Evolutionary conservation across 768 basidiomycete species (phyloP).

Genomic region (Omphalotus guepiniiformis): DNA sequence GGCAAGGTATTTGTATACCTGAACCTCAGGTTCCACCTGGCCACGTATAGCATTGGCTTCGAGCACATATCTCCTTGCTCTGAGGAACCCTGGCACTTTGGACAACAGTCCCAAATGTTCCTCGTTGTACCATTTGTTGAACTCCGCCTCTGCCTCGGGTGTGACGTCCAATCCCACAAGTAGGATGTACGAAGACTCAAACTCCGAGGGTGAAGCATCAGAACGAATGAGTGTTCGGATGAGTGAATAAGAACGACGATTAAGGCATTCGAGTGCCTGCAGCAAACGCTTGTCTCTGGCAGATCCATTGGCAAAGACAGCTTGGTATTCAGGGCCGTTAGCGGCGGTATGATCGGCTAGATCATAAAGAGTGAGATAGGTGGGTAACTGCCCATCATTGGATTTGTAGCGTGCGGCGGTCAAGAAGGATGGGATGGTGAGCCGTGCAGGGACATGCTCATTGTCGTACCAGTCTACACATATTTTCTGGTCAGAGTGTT

Average conservation of each 20-base stretch:
- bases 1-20: slow-evolving; percentile 26
- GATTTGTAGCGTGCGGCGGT: slow-evolving; percentile 32
- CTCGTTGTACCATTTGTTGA: slow-evolving; percentile 31
- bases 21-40: slow-evolving; percentile 7
- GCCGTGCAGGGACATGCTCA: slow-evolving; percentile 28
- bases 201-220: background rate
- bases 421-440: slow-evolving; percentile 26
- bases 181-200: slow-evolving; percentile 19
- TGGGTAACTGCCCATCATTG: slow-evolving; percentile 20
- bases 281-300: slow-evolving; percentile 24
- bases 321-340: slow-evolving; percentile 21
- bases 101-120: slow-evolving; percentile 28
- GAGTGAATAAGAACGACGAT: slow-evolving; percentile 23
- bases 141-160: slow-evolving; percentile 20
- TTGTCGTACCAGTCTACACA: slow-evolving; percentile 32
- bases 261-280: slow-evolving; percentile 18
- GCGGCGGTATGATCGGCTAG: slow-evolving; percentile 20
- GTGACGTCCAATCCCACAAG: slow-evolving; percentile 19
- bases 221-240: slow-evolving; percentile 16
- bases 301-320: slow-evolving; percentile 21
- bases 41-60: slow-evolving; percentile 9
- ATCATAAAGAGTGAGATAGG: slow-evolving; percentile 30
- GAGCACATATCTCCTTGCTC: slow-evolving; percentile 24
- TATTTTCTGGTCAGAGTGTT: background rate
- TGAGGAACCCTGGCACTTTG: slow-evolving; percentile 26